Base-by-base conservation (phyloP, 495 filamentous ascomycete genomes). In the Tetracladium setigerum region DNA sequence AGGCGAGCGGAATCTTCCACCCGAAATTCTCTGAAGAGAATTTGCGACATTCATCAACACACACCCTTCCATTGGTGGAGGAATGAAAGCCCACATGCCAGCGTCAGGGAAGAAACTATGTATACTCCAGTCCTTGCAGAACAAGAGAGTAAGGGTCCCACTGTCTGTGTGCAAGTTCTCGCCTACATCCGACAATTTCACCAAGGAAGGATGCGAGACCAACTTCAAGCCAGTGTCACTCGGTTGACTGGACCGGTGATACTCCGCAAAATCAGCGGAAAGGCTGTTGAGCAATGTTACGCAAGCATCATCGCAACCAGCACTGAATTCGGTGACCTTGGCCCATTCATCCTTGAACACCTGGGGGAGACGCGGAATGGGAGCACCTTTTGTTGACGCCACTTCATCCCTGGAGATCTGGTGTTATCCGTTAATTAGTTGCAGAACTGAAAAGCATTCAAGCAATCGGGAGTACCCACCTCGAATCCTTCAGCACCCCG, bases 281-380 rank as follows among this genome's bases (percentile, higher is more conserved):
- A 74, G 74, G 50, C 70, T 73, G 37, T 74, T 62, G 58, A 77
- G 75, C 47, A 65, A 63, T 15, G 71, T 63, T 60, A 71, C 72
- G 49, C 50, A 48, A 27, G 70, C 68, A 58, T 69, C 56, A 35
- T 62, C 46, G 35, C 61, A 59, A 5, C 50, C 42, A 18, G 32
- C 22, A 31, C 48, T 42, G 15, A 48, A 41, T 30, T 48, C 46
- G 46, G 15, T 30, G 19, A 48, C 34, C 37, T 48, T 19, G 5
- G 40, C 22, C 47, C 47, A 36, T 17, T 43, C 18, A 2, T 49
- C 30, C 40, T 38, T 30, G 40, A 49, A 44, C 22, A 37, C 15
- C 15, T 36, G 38, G 12, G 46, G 39, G 38, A 49, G 38, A 34
- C 36, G 8, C 15, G 46, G 31, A 31, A 48, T 48, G 19, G 47